Evolutionary conservation across 2,329 filamentous ascomycete species (phyloP).

Genomic region (Leptoxyphium fumago): DNA sequence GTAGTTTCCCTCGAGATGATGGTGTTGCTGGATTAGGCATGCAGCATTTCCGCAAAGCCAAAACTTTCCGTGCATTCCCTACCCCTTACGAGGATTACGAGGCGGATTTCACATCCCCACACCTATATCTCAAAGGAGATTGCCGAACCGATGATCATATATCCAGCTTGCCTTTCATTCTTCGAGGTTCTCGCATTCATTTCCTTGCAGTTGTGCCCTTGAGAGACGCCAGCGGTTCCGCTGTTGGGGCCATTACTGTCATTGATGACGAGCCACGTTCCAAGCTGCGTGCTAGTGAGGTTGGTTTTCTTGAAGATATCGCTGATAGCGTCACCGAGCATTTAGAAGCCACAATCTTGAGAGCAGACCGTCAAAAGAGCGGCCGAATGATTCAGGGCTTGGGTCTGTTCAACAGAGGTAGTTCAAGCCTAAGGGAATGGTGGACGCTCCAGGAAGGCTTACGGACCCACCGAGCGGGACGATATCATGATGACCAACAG

Average conservation of each 20-base stretch:
- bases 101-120: slow-evolving; percentile 8
- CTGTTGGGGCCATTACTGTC: slow-evolving; percentile 46
- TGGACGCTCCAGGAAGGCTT: slow-evolving; percentile 12
- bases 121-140: slow-evolving; percentile 14
- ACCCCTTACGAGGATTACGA: slow-evolving; percentile 8
- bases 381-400: slow-evolving; percentile 41
- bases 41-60: slow-evolving; percentile 9
- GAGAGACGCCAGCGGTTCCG: slow-evolving; percentile 38
- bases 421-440: slow-evolving; percentile 13
- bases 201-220: slow-evolving; percentile 49
- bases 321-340: slow-evolving; percentile 44
- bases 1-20: slow-evolving; percentile 17
- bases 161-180: slow-evolving; percentile 4
- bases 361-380: slow-evolving; percentile 36
- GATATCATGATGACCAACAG: neutral
- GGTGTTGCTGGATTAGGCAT: slow-evolving; percentile 22
- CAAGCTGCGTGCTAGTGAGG: slow-evolving; percentile 34
- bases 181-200: slow-evolving; percentile 4
- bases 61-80: slow-evolving; percentile 10
- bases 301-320: slow-evolving; percentile 43
- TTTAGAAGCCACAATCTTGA: slow-evolving; percentile 39
- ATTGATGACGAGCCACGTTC: slow-evolving; percentile 43
- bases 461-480: neutral
- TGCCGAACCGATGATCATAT: slow-evolving; percentile 3
- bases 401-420: slow-evolving; percentile 27